Percentiles rank a stretch among this genome's conserved stretches.
These are phyloP conservation scores for Picochlorum sp. DNA, from an alignment of 139 green algal species.

Conservation along the genomic window DNA sequence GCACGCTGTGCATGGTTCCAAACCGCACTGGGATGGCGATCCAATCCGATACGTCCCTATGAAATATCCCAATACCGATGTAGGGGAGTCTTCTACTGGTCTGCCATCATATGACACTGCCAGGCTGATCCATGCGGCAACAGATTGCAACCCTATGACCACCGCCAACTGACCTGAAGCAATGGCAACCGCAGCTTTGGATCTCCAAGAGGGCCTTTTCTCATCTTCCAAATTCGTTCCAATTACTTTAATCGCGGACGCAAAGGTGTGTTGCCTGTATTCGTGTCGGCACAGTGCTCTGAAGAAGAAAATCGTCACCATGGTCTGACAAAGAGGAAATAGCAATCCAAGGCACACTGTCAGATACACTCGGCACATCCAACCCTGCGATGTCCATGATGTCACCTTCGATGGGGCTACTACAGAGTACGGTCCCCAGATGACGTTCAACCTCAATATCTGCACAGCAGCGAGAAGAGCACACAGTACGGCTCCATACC, in stretches of 20 bases:
- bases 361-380: slow-evolving; percentile 27
- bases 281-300: slow-evolving; percentile 1
- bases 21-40: background rate
- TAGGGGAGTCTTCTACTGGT: slow-evolving; percentile 7
- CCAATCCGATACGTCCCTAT: slow-evolving; percentile 26
- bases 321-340: slow-evolving; percentile 11
- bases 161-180: slow-evolving; percentile 8
- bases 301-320: slow-evolving; percentile 19
- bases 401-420: slow-evolving; percentile 7
- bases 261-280: background rate
- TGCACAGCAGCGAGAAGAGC: slow-evolving; percentile 4
- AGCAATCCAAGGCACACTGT: slow-evolving; percentile 17
- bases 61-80: slow-evolving; percentile 20
- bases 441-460: slow-evolving; percentile 18
- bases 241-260: background rate
- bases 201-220: background rate
- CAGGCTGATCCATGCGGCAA: slow-evolving; percentile 22
- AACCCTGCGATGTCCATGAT: slow-evolving; percentile 17
- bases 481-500: slow-evolving; percentile 9
- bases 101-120: slow-evolving; percentile 1
- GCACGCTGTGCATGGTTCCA: slow-evolving; percentile 16
- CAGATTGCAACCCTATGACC: slow-evolving; percentile 8
- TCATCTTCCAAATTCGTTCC: slow-evolving; percentile 1
- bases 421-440: slow-evolving; percentile 26
- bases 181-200: background rate